Evolutionary conservation across 495 filamentous ascomycete species (phyloP), one percentile per base, ranked within the genome.

Genomic region (Penicillium herquei): DNA sequence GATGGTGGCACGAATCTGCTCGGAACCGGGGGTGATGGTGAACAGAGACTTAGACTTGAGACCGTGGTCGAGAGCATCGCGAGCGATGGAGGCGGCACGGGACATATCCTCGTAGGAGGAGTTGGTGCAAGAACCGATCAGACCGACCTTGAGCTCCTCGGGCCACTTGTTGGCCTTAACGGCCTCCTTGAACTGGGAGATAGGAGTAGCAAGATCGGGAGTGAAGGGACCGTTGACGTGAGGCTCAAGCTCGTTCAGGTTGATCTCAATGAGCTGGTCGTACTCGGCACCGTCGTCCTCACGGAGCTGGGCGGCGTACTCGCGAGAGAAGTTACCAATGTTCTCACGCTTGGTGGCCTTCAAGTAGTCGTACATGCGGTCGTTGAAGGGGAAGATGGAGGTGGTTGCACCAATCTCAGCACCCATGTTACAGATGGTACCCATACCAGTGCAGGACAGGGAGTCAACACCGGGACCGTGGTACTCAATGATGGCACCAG

Each of bases 141-240:
- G 69, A 69, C 95, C 95, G 63, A 96, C 95, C 83, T 96, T 97
- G 63, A 98, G 79, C 73, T 98, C 93, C 73, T 96, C 87, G 39
- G 94, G 94, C 94, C 94, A 98, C 74, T 87, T 87, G 77, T 98
- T 96, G 62, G 82, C 78, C 82, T 93, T 88, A 58, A 93, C 94
- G 63, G 94, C 90, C 71, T 92, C 87, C 74, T 91, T 91, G 78
- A 97, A 98, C 80, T 97, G 89, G 74, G 92, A 96, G 77, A 98
- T 91, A 16, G 94, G 94, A 40, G 94, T 98, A 43, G 92, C 92
- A 73, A 98, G 86, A 86, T 98, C 94, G 56, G 94, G 94, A n/a
- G 94, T 98, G 85, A 98, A 98, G 51, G 94, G 94, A 63, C 94
- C 94, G 80, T 98, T 98, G 80, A 98, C 90, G 75, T 98, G 91